A percentile compares a stretch with the other conserved stretches of the same genome.
Conservation (phyloP, 2,329 filamentous ascomycete species). For the Fusarium scirpi region DNA sequence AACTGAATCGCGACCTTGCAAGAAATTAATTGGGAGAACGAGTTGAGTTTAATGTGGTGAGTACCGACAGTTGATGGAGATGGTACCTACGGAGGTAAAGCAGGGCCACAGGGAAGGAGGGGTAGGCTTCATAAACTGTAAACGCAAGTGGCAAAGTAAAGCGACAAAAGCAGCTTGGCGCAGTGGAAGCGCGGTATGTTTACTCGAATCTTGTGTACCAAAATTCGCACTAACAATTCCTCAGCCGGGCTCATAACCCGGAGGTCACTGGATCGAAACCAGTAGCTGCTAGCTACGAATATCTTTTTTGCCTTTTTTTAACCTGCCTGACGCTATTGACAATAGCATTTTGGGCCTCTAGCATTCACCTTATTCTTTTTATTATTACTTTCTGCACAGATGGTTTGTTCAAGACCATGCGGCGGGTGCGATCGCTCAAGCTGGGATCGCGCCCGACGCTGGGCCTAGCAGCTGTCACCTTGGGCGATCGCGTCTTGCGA, state of each 20-base stretch:
- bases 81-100: background rate
- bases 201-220: background rate
- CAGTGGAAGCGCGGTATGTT: conserved; percentile 34
- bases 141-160: background rate
- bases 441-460: too few relatives aligned
- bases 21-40: background rate
- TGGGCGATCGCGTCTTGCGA: accelerated
- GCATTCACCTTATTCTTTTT: too few relatives aligned
- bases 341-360: accelerated
- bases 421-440: accelerated
- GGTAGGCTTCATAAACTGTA: background rate
- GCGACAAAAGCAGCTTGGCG: conserved; percentile 31
- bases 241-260: conserved; percentile 39
- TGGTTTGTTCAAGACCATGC: background rate
- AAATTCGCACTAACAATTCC: conserved; percentile 3
- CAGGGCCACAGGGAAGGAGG: background rate
- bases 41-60: background rate
- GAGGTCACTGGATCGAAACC: conserved; percentile 33
- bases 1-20: background rate
- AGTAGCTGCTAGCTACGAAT: conserved; percentile 22
- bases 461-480: background rate
- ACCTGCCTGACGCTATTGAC: background rate
- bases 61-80: background rate
- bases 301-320: background rate
- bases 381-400: too few relatives aligned